Conservation (phyloP, 2,329 filamentous ascomycete species). For the Didymella arachidicola region DNA sequence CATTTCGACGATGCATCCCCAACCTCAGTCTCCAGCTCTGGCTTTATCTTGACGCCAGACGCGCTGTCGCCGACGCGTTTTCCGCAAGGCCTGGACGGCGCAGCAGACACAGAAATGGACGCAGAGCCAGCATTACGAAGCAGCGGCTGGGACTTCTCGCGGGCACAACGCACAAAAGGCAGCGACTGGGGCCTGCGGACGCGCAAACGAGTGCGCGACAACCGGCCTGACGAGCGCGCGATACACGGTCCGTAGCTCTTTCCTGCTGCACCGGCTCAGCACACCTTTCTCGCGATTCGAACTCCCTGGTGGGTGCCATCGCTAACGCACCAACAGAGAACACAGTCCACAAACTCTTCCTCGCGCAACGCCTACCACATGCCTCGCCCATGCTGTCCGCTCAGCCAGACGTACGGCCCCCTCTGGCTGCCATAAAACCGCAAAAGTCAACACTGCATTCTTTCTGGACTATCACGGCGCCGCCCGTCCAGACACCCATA, state of each 20-base stretch:
- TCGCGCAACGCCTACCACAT: conserved; percentile 51
- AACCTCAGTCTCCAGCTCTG: conserved; percentile 52
- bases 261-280: not conserved
- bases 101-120: conserved; percentile 45
- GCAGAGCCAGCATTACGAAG: conserved; percentile 10
- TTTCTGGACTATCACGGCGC: conserved; percentile 56
- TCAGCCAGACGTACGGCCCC: conserved; percentile 15
- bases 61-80: conserved; percentile 40
- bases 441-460: conserved; percentile 58
- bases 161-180: conserved; percentile 36
- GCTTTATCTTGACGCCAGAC: conserved; percentile 41
- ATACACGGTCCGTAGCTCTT: conserved; percentile 59
- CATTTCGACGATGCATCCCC: conserved; percentile 59
- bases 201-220: conserved; percentile 65
- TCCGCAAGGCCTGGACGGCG: conserved; percentile 25
- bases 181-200: conserved; percentile 63
- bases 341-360: conserved; percentile 56
- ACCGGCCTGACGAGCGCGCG: conserved; percentile 63
- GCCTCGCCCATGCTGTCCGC: conserved; percentile 40
- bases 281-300: not conserved
- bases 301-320: no score
- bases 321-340: conserved; percentile 45
- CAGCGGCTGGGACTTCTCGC: conserved; percentile 38
- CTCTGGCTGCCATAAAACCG: conserved; percentile 24
- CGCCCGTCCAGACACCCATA: conserved; percentile 35